A percentile compares a stretch with the other conserved stretches of the same genome.
Evolutionary conservation across 352 stramenopile species (phyloP).

Genomic region (Globisporangium irregulare): DNA sequence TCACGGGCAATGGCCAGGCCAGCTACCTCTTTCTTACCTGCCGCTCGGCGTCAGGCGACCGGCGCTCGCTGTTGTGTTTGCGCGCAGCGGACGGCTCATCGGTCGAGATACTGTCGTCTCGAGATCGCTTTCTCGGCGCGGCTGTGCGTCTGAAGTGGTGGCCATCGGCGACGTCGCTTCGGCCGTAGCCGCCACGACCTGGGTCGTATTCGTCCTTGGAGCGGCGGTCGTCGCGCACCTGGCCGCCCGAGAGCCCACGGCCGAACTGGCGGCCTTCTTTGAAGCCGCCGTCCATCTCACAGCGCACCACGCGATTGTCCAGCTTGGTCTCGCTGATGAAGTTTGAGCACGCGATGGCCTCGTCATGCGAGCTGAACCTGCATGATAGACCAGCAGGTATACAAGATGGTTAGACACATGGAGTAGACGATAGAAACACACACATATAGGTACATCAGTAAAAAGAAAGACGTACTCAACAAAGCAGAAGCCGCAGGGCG

Average conservation of each 20-base stretch:
- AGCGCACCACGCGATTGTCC: slow-evolving; percentile 85
- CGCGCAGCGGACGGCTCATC: slow-evolving; percentile 39
- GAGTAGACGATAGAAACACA: neutral
- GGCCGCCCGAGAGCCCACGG: slow-evolving; percentile 71
- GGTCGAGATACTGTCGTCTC: slow-evolving; percentile 41
- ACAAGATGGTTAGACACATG: neutral
- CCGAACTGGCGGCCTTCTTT: slow-evolving; percentile 85
- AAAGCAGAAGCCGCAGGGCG: slow-evolving; percentile 97
- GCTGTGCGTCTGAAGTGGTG: slow-evolving; percentile 70
- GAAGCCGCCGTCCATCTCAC: slow-evolving; percentile 88
- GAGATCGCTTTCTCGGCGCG: slow-evolving; percentile 45
- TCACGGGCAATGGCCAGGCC: neutral
- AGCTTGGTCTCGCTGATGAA: slow-evolving; percentile 88
- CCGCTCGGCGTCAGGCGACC: slow-evolving; percentile 18
- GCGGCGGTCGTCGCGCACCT: slow-evolving; percentile 82
- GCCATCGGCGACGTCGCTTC: slow-evolving; percentile 55
- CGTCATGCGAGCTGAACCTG: slow-evolving; percentile 66
- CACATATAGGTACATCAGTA: neutral
- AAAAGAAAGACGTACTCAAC: slow-evolving; percentile 81
- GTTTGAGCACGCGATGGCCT: slow-evolving; percentile 72
- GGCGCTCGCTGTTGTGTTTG: slow-evolving; percentile 31
- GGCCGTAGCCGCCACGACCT: slow-evolving; percentile 73
- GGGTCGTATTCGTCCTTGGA: slow-evolving; percentile 87
- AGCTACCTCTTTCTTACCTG: slow-evolving; percentile 13
- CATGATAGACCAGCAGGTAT: neutral